phyloP scores from a whole-genome alignment of 2,329 filamentous ascomycete genomes.

The Fusarium goolgardi region DNA sequence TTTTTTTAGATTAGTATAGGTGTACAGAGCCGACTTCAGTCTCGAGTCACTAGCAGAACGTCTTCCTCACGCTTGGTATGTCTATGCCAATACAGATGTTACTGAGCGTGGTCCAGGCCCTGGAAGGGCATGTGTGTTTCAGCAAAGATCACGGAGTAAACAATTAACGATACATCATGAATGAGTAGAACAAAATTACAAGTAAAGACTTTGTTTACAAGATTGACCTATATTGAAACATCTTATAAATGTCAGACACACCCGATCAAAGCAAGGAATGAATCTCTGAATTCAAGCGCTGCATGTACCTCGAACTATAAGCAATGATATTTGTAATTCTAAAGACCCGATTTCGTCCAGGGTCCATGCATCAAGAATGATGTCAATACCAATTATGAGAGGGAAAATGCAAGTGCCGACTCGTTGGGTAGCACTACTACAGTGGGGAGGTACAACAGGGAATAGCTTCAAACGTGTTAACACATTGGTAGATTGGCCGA shows the following conservation, averaged over 20 bases:
- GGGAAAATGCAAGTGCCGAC: not conserved
- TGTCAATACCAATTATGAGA: not conserved
- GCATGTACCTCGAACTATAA: too few species aligned
- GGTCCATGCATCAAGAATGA: not conserved
- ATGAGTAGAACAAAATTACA: too few species aligned
- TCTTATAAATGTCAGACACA: too few species aligned
- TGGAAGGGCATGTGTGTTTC: not conserved
- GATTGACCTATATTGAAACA: not conserved
- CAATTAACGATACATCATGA: rapidly evolving
- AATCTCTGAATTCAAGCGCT: too few species aligned
- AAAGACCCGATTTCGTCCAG: not conserved
- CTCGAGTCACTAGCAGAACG: not conserved
- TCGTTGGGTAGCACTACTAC: not conserved
- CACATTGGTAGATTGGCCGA: not conserved
- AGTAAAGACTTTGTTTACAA: not conserved
- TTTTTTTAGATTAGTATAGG: not conserved
- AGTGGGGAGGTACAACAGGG: not conserved
- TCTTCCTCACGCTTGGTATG: not conserved
- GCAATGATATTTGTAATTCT: not conserved
- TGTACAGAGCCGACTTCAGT: not conserved
- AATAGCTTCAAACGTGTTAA: slow-evolving; percentile 1
- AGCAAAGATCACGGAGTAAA: not conserved
- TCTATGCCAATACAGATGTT: not conserved
- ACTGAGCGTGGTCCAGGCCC: not conserved
- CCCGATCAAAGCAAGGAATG: too few species aligned